These are phyloP conservation scores for Leptodermis oblonga DNA, from an alignment of 257 asterid species.

Conservation along the genomic window DNA sequence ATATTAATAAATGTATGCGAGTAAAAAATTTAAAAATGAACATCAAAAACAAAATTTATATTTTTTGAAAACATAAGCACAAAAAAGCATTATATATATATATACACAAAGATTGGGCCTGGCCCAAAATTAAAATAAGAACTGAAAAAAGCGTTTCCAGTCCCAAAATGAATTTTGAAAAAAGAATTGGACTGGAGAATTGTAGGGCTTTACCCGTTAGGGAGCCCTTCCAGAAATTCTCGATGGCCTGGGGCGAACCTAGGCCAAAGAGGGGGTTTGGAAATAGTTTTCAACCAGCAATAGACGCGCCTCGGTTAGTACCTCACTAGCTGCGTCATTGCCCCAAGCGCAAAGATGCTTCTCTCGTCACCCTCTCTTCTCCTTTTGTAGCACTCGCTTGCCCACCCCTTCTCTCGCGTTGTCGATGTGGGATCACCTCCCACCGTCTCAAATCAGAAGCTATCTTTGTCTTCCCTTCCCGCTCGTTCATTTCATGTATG, in stretches of 20 bases:
- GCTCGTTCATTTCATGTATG: too few species aligned
- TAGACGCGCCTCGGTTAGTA: slow-evolving; percentile 38
- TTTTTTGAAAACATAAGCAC: too few species aligned
- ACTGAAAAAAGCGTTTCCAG: too few species aligned
- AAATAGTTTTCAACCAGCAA: slow-evolving; percentile 39
- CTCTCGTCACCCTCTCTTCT: fast-evolving
- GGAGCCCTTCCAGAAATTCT: slow-evolving; percentile 39
- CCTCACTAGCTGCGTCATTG: slow-evolving; percentile 41
- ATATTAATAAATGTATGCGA: too few species aligned
- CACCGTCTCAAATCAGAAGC: too few species aligned
- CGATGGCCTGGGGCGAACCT: slow-evolving; percentile 23
- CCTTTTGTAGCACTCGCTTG: not conserved
- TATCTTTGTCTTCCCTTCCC: too few species aligned
- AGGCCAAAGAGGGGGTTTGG: slow-evolving; percentile 30
- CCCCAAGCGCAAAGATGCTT: slow-evolving; percentile 35
- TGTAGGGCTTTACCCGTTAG: slow-evolving; percentile 13
- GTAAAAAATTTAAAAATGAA: too few species aligned
- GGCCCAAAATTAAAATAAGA: too few species aligned
- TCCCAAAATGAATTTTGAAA: too few species aligned
- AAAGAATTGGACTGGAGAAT: not conserved
- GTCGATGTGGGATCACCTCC: slow-evolving; percentile 44
- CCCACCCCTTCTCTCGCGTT: not conserved
- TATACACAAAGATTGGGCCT: too few species aligned
- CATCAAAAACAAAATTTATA: too few species aligned
- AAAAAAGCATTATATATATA: too few species aligned